Conservation (phyloP, 148 eudicot species). For the Nyssa sinensis region DNA sequence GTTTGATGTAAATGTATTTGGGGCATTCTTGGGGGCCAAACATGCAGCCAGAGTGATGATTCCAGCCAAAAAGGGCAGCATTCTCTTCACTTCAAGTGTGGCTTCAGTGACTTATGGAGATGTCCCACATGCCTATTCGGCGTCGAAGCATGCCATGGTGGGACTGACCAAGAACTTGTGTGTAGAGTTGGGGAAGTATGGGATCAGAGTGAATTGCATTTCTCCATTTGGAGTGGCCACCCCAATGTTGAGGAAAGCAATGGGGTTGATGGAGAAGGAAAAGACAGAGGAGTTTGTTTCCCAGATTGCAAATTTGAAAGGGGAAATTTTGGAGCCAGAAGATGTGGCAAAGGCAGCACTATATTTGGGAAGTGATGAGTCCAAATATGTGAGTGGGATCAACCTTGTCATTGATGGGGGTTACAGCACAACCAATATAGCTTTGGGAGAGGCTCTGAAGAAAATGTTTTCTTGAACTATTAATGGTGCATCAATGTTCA, state of each 20-base stretch:
- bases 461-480: neutral
- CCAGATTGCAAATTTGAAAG: neutral
- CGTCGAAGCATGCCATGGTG: constrained; percentile 14
- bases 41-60: constrained; percentile 22
- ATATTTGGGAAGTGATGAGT: neutral
- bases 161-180: constrained; percentile 20
- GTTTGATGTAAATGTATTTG: constrained; percentile 4
- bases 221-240: constrained; percentile 17
- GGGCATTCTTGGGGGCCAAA: constrained; percentile 8
- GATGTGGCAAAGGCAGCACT: neutral
- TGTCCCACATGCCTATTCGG: constrained; percentile 2
- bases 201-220: constrained; percentile 23
- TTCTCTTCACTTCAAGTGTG: constrained; percentile 9
- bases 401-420: neutral
- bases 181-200: constrained; percentile 23
- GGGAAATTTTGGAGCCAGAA: neutral
- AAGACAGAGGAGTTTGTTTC: neutral
- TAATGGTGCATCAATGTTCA: neutral
- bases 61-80: constrained; percentile 10
- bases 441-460: neutral
- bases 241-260: neutral
- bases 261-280: neutral
- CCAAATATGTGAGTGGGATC: neutral
- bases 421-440: neutral
- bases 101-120: neutral